phyloP scores from a whole-genome alignment of 495 filamentous ascomycete genomes.

The Corynascus novoguineensis region DNA sequence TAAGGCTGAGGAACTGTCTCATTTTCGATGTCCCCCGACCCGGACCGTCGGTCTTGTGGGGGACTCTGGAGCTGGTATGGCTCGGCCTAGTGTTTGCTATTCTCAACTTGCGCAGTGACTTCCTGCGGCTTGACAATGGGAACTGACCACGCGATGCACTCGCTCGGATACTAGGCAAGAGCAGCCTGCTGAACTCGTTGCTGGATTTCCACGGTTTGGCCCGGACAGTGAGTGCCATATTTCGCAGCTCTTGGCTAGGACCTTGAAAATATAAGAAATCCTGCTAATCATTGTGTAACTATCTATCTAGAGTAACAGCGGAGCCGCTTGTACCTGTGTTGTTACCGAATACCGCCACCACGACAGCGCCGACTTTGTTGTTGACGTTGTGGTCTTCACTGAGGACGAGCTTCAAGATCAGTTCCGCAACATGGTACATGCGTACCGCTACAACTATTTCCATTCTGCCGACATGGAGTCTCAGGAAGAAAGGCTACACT shows the following conservation, averaged over 20 bases:
- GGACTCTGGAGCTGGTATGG: slow-evolving; percentile 35
- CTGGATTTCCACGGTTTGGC: slow-evolving; percentile 30
- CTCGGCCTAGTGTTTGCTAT: background rate
- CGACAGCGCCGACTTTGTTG: slow-evolving; percentile 25
- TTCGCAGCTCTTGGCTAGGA: background rate
- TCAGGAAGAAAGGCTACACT: slow-evolving; percentile 19
- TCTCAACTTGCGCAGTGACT: background rate
- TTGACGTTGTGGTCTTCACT: slow-evolving; percentile 33
- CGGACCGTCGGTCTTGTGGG: slow-evolving; percentile 39
- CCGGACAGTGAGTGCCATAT: slow-evolving; percentile 26
- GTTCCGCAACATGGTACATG: slow-evolving; percentile 28
- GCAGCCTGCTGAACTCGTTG: slow-evolving; percentile 38
- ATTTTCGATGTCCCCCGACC: slow-evolving; percentile 32
- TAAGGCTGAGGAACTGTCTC: slow-evolving; percentile 24
- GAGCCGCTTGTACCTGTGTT: slow-evolving; percentile 38
- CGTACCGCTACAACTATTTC: slow-evolving; percentile 30
- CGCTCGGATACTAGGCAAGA: slow-evolving; percentile 31
- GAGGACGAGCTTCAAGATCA: slow-evolving; percentile 28
- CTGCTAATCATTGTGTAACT: background rate
- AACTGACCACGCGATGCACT: background rate
- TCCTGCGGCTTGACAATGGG: background rate
- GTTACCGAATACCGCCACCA: slow-evolving; percentile 40
- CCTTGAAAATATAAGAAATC: background rate
- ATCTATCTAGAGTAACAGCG: slow-evolving; percentile 33
- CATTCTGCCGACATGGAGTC: slow-evolving; percentile 7